phyloP scores from a whole-genome alignment of 306 rosid genomes.

The Phaseolus lunatus region DNA sequence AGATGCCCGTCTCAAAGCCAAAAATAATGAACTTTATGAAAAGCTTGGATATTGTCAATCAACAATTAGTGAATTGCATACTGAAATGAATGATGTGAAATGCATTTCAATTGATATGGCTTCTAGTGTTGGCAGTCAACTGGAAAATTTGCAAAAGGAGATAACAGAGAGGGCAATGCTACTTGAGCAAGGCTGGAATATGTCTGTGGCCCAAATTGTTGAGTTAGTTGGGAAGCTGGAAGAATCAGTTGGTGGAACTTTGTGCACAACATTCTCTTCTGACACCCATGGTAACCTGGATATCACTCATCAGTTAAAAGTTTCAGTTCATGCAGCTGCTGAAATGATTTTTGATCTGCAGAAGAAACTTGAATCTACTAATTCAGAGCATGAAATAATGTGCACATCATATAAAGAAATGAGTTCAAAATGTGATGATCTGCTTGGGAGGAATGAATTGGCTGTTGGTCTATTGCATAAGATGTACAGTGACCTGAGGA shows the following conservation, averaged over 20 bases:
- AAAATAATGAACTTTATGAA: conserved; percentile 58
- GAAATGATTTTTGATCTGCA: conserved; percentile 70
- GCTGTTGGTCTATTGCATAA: conserved; percentile 58
- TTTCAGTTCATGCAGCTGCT: conserved; percentile 67
- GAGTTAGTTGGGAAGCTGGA: conserved; percentile 69
- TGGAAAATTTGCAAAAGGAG: conserved; percentile 72
- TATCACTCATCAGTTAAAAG: conserved; percentile 47
- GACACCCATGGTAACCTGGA: conserved; percentile 44
- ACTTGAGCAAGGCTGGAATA: conserved; percentile 74
- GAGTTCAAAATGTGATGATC: conserved; percentile 60
- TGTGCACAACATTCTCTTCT: conserved; percentile 42
- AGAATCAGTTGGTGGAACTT: conserved; percentile 58
- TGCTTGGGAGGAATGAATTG: conserved; percentile 70
- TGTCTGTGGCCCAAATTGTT: conserved; percentile 56
- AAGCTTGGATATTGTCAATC: conserved; percentile 65
- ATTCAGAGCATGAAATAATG: conserved; percentile 57
- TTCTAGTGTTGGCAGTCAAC: conserved; percentile 60
- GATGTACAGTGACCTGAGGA: conserved; percentile 60
- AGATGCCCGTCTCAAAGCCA: conserved; percentile 51
- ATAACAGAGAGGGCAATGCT: conserved; percentile 59
- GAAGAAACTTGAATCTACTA: conserved; percentile 68
- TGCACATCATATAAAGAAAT: conserved; percentile 61
- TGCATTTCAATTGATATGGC: conserved; percentile 66
- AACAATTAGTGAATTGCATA: conserved; percentile 63
- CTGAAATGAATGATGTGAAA: conserved; percentile 61